Evolutionary conservation across 2,329 filamentous ascomycete species (phyloP).

Genomic region (Aspergillus sp.): DNA sequence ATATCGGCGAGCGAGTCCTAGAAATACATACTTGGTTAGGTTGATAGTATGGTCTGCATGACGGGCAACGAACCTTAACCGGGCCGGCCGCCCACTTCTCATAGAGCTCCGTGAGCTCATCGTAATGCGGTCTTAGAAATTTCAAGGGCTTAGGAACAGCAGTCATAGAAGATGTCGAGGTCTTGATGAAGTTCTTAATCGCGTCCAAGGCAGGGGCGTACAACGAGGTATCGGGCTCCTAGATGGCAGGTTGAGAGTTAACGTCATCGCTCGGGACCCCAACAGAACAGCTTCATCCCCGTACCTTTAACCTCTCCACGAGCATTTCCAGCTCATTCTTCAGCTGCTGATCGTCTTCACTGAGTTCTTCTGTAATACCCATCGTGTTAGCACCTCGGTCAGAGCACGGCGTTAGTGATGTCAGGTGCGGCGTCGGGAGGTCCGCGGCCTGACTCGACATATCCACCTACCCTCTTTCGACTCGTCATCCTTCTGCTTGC

Average conservation of each 20-base stretch:
- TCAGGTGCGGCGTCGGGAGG: conserved; percentile 6
- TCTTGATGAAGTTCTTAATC: conserved; percentile 99
- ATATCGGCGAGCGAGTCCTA: conserved; percentile 83
- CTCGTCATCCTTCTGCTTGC: conserved; percentile 73
- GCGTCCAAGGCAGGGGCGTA: conserved; percentile 92
- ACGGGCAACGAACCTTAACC: conserved; percentile 66
- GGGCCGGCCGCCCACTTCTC: conserved; percentile 83
- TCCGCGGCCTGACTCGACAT: conserved; percentile 3
- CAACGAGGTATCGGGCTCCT: conserved; percentile 84
- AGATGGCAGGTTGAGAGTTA: conserved; percentile 23
- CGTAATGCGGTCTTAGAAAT: conserved; percentile 95
- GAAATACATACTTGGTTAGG: conserved; percentile 9
- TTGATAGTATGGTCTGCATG: not conserved
- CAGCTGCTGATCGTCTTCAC: conserved; percentile 95
- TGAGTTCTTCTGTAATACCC: conserved; percentile 76
- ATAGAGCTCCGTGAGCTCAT: conserved; percentile 81
- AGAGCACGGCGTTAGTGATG: conserved; percentile 37
- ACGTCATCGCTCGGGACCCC: conserved; percentile 27
- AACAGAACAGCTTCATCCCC: conserved; percentile 11
- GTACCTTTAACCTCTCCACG: conserved; percentile 87
- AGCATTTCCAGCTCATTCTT: conserved; percentile 98
- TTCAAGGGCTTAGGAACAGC: conserved; percentile 98
- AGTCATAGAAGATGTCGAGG: conserved; percentile 98
- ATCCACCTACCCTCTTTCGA: conserved; percentile 56
- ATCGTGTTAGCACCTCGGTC: conserved; percentile 27